Evolutionary conservation across 208 protist genomes (phyloP).

Genomic region (Leishmania braziliensis): DNA sequence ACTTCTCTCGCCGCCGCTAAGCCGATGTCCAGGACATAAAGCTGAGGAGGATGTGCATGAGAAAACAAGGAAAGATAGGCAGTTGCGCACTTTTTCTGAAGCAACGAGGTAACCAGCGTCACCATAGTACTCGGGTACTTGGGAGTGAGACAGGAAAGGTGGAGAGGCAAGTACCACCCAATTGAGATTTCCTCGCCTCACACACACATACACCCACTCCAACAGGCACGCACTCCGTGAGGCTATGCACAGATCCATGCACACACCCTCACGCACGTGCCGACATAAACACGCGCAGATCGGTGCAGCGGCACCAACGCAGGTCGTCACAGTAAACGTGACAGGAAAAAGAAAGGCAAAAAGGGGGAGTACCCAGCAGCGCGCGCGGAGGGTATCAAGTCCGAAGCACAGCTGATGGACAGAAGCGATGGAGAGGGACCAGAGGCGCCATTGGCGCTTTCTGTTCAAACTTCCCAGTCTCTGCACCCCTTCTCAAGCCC

Average conservation of each 20-base stretch:
- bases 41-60: not conserved
- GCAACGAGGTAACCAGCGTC: not conserved
- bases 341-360: not conserved
- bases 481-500: not conserved
- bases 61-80: not conserved
- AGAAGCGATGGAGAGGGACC: not conserved
- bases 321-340: not conserved
- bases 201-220: not conserved
- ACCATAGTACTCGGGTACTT: not conserved
- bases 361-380: not conserved
- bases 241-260: no score
- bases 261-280: not conserved
- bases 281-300: not conserved
- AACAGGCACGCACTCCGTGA: no score
- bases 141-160: not conserved
- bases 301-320: not conserved
- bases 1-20: not conserved
- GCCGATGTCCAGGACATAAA: not conserved
- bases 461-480: not conserved
- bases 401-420: not conserved
- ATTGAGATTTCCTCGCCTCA: not conserved
- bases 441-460: not conserved
- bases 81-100: not conserved
- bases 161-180: not conserved
- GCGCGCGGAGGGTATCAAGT: not conserved